Conservation (phyloP, 352 stramenopile species). For the Plasmopara muralis region DNA sequence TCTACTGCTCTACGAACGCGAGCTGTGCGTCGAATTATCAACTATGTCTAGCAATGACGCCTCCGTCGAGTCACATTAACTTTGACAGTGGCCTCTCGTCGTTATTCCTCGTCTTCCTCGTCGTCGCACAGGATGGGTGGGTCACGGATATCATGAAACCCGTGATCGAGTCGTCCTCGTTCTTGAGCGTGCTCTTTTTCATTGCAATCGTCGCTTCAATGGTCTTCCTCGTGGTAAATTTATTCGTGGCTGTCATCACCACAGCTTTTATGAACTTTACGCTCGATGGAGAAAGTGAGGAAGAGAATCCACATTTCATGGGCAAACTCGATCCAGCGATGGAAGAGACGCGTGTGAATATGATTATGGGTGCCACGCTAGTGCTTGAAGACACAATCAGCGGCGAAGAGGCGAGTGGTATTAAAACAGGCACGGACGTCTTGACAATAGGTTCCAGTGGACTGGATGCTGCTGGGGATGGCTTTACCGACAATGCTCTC, state of each 20-base stretch:
- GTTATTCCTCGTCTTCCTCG: conserved; percentile 72
- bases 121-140: conserved; percentile 75
- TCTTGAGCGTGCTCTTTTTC: conserved; percentile 57
- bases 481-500: not conserved
- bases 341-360: conserved; percentile 69
- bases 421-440: not conserved
- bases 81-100: conserved; percentile 65
- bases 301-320: conserved; percentile 34
- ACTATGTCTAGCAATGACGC: conserved; percentile 25
- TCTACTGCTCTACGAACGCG: conserved; percentile 43
- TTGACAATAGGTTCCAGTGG: not conserved
- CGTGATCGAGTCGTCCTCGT: conserved; percentile 53
- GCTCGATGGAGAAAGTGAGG: conserved; percentile 37
- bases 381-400: conserved; percentile 47
- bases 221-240: conserved; percentile 77
- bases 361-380: conserved; percentile 78
- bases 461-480: not conserved
- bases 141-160: conserved; percentile 74
- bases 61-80: conserved; percentile 51
- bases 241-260: conserved; percentile 80
- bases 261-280: conserved; percentile 82
- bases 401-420: conserved; percentile 4
- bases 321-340: conserved; percentile 48
- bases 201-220: conserved; percentile 63
- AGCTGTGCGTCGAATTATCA: conserved; percentile 33